Percentiles rank a stretch among this genome's conserved stretches.
Conservation (phyloP, 768 basidiomycete genomes). For the Mycena albidolilacea region DNA sequence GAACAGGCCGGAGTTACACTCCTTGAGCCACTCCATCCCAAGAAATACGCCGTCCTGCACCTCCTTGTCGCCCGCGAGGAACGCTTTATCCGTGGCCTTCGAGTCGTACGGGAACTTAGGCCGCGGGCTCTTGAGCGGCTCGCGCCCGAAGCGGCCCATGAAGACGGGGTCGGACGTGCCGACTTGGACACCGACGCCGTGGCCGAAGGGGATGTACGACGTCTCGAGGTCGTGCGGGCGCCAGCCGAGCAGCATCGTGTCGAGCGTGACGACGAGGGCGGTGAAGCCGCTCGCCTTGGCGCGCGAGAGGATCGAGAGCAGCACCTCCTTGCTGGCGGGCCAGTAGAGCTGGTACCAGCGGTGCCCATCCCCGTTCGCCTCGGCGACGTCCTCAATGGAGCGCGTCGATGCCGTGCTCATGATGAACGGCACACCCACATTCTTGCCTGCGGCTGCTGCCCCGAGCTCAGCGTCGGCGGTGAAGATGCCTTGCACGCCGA, state of each 20-base stretch:
- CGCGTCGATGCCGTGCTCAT: conserved; percentile 83
- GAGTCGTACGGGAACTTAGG: conserved; percentile 75
- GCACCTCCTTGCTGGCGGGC: conserved; percentile 74
- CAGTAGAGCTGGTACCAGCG: conserved; percentile 91
- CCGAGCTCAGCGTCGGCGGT: conserved; percentile 81
- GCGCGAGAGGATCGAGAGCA: conserved; percentile 74
- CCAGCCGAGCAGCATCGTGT: conserved; percentile 83
- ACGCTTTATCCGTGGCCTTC: conserved; percentile 57
- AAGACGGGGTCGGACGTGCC: conserved; percentile 85
- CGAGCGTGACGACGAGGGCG: conserved; percentile 84
- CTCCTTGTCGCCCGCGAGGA: conserved; percentile 62
- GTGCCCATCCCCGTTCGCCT: conserved; percentile 75
- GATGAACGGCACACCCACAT: conserved; percentile 76
- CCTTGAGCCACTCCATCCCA: conserved; percentile 74
- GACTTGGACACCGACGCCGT: conserved; percentile 77
- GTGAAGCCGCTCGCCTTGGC: conserved; percentile 77
- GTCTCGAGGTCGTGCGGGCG: conserved; percentile 80
- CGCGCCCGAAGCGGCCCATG: conserved; percentile 69
- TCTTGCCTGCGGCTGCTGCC: conserved; percentile 74
- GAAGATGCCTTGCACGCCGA: conserved; percentile 86
- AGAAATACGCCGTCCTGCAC: conserved; percentile 51
- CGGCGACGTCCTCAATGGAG: conserved; percentile 84
- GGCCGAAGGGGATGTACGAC: conserved; percentile 75
- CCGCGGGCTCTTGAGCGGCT: conserved; percentile 58
- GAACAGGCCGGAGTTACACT: conserved; percentile 74